Base-by-base conservation (phyloP, 2,329 filamentous ascomycete genomes). In the Rhynchosporium agropyri region DNA sequence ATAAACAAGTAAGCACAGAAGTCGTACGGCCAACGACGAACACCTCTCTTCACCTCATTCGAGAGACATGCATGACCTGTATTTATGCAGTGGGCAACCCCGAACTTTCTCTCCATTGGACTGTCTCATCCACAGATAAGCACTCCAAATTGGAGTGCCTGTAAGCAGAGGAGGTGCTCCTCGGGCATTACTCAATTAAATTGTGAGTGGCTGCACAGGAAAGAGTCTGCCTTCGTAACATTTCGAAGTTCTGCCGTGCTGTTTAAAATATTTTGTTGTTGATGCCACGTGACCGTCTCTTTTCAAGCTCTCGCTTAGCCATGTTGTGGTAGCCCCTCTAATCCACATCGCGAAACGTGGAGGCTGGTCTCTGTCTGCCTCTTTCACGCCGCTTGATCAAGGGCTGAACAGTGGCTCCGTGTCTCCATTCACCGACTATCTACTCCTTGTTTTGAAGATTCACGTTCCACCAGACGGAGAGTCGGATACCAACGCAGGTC, bases 41-140 rank as follows among this genome's bases (percentile, higher is more conserved):
- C 12, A 50, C 48, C 48, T 33, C 48, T 28, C 6, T 50, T 50
- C 29, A 28, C 9, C 33, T 36, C 28, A 50, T 50, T 50, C 31
- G 28, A 15, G 12, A 50, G 48, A 50, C 4, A 50, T 50, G 48
- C 48, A 50, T 50, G 48, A 50, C 12, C 26, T 28, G 48, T 12
- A 28, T 28, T 50, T 31, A 50, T 28, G 48, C 29, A 31, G 48
- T 50, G 28, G 48, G 29, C 3, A 20, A 20, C 15, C 29, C 28
- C 48, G 4, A 50, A 33, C 48, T 28, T 48, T 48, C 45, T 50
- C 28, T 50, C 48, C n/a, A 33, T 50, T 28, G 48, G 48, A 50
- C 48, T 50, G 28, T 49, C 46, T 26, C 9, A 26, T 49, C 26
- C 46, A 49, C 28, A 50, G 48, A 26, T 33, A 28, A 50, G 31